phyloP scores from a whole-genome alignment of 2,329 filamentous ascomycete species.

The Pseudogymnoascus sp. region DNA sequence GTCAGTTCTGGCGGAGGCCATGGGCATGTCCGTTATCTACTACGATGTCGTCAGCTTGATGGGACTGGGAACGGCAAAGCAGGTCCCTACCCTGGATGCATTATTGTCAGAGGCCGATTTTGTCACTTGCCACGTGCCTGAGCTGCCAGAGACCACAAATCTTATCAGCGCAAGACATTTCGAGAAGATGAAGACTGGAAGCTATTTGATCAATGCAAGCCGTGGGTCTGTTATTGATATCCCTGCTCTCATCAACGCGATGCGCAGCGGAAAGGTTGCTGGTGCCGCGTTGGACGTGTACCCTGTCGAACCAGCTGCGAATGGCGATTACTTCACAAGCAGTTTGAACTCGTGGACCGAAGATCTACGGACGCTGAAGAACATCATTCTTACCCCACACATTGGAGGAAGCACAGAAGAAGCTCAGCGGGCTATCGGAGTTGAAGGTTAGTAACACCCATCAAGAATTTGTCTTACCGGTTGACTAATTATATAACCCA shows the following conservation, averaged over 20 bases:
- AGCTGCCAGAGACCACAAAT: conserved; percentile 84
- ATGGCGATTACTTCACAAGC: conserved; percentile 90
- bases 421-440: conserved; percentile 89
- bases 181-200: conserved; percentile 81
- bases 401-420: conserved; percentile 98
- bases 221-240: conserved; percentile 93
- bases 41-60: conserved; percentile 93
- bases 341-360: conserved; percentile 76
- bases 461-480: conserved; percentile 6
- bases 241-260: conserved; percentile 78
- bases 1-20: conserved; percentile 88
- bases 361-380: conserved; percentile 76
- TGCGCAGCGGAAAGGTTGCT: conserved; percentile 77
- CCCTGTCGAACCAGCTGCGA: conserved; percentile 85
- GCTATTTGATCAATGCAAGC: conserved; percentile 93
- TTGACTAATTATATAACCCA: conserved; percentile 23
- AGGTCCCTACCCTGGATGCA: conserved; percentile 69
- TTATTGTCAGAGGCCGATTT: conserved; percentile 81
- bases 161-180: conserved; percentile 79
- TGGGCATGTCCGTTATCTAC: conserved; percentile 98
- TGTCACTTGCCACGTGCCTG: conserved; percentile 88
- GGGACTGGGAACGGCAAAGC: conserved; percentile 80
- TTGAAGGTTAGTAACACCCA: conserved; percentile 52
- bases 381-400: conserved; percentile 91
- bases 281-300: conserved; percentile 96